These are phyloP conservation scores for Carex myosuroides DNA, from an alignment of 176 grass and related monocot species.

Conservation along the genomic window DNA sequence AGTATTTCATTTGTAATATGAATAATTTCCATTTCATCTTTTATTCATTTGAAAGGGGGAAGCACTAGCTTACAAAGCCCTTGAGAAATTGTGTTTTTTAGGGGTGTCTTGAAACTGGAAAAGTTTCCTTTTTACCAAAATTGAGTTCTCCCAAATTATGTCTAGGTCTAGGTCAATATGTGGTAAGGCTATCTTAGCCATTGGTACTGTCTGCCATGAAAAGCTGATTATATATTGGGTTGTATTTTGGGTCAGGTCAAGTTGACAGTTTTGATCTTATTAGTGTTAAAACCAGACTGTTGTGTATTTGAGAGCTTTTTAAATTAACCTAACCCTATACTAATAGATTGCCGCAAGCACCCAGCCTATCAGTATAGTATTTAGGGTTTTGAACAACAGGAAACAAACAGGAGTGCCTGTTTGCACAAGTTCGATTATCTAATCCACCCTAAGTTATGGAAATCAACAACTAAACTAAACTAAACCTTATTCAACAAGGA, in stretches of 20 bases:
- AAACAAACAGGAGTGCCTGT: no score
- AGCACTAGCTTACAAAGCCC: background rate
- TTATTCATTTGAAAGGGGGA: background rate
- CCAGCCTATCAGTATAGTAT: no score
- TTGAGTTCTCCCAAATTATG: background rate
- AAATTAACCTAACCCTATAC: no score
- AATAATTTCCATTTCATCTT: background rate
- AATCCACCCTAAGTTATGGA: no score
- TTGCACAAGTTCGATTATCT: no score
- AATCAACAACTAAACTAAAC: no score
- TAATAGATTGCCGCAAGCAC: no score
- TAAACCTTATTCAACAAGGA: no score
- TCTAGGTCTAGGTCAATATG: background rate
- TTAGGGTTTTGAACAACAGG: no score
- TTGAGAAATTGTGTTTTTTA: background rate
- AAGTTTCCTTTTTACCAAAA: background rate
- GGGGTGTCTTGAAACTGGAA: no score
- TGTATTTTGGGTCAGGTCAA: background rate
- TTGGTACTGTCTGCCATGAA: background rate
- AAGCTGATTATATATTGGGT: background rate
- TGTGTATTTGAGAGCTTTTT: no score
- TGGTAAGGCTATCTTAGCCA: background rate
- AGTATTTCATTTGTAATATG: background rate
- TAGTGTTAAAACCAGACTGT: background rate
- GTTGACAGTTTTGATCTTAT: background rate